Base-by-base conservation (phyloP, 2,329 filamentous ascomycete species). In the Phaeosphaeriaceae sp. region DNA sequence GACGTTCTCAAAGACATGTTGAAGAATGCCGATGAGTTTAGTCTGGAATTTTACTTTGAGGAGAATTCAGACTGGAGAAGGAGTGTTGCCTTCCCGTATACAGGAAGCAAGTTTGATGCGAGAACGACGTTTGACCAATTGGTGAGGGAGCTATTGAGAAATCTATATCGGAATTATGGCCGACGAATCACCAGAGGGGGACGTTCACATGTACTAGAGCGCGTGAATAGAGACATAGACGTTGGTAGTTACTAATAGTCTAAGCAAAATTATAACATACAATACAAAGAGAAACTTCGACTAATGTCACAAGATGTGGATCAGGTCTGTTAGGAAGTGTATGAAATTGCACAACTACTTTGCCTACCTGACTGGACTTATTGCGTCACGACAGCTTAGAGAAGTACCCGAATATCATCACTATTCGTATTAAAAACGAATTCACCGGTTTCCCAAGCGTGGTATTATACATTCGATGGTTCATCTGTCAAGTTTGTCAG, bases 11-110 rank as follows among this genome's bases (percentile, higher is more conserved):
- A 70, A 41, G 46, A 55, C 16, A 67, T 71, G 63, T 52, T 71
- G 30, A 60, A 50, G 49, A 66, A 61, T 33, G 68, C 68, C 2
- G 63, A 68, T 12, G 60, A 48, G 2, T 73, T 73, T 15, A 56
- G 61, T n/a, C 39, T 73, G 17, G 61, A 70, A 23, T 72, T 71
- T 33, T 72, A 70, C 48, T 61, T 66, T 7, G 63, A 68, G 30
- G 56, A 60, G 15, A 61, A 69, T 21, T 52, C 54, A 8, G 58
- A 66, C 16, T 68, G 64, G 59, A 52, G 32, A 5, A 60, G 57
- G 15, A 67, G 71, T 21, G 67, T 73, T 4, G 52, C 62, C 1
- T 72, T 73, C 37, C 69, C 69, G 2, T 73, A 73, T 41, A 53
- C 63, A 42, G 69, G 68, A 9, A 52, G 58, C 26, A 71, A 64